These are phyloP conservation scores for Alternaria sp. DNA, from an alignment of 2,329 filamentous ascomycete species.

Conservation along the genomic window DNA sequence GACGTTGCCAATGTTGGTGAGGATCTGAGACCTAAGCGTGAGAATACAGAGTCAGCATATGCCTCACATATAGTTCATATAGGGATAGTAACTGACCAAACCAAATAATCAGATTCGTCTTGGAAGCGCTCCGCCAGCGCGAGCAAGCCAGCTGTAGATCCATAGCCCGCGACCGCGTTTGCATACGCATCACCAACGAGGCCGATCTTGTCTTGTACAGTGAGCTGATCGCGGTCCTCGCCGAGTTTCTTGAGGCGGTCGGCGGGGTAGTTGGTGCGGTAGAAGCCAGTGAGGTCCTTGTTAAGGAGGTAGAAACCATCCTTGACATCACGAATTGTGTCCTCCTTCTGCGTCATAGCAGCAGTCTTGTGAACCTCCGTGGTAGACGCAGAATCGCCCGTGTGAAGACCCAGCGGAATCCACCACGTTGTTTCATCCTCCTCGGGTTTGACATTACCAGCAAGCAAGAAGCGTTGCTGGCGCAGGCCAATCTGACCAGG, in stretches of 20 bases:
- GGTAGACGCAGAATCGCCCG: slow-evolving; percentile 66
- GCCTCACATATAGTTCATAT: neutral
- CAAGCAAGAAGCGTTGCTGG: slow-evolving; percentile 89
- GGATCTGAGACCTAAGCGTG: slow-evolving; percentile 69
- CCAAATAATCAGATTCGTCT: slow-evolving; percentile 82
- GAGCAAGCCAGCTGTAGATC: slow-evolving; percentile 81
- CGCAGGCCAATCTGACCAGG: slow-evolving; percentile 81
- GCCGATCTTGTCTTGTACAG: slow-evolving; percentile 89
- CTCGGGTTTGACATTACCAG: slow-evolving; percentile 88
- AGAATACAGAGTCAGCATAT: neutral
- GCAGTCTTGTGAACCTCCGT: slow-evolving; percentile 69
- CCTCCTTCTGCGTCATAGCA: slow-evolving; percentile 78
- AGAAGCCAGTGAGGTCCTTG: slow-evolving; percentile 86
- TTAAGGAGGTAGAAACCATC: slow-evolving; percentile 94
- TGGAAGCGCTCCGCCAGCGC: slow-evolving; percentile 86
- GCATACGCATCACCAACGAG: slow-evolving; percentile 90
- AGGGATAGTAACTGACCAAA: slow-evolving; percentile 67
- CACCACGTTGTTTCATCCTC: slow-evolving; percentile 96
- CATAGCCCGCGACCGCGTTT: slow-evolving; percentile 86
- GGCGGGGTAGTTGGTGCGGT: slow-evolving; percentile 93
- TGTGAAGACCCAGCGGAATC: slow-evolving; percentile 88
- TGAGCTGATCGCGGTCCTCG: slow-evolving; percentile 77
- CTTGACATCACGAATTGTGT: slow-evolving; percentile 77
- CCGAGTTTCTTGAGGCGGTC: slow-evolving; percentile 82
- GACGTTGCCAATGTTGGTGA: slow-evolving; percentile 77